Evolutionary conservation across 805 yeast species (phyloP).

Genomic region (Metschnikowia dekortorum): DNA sequence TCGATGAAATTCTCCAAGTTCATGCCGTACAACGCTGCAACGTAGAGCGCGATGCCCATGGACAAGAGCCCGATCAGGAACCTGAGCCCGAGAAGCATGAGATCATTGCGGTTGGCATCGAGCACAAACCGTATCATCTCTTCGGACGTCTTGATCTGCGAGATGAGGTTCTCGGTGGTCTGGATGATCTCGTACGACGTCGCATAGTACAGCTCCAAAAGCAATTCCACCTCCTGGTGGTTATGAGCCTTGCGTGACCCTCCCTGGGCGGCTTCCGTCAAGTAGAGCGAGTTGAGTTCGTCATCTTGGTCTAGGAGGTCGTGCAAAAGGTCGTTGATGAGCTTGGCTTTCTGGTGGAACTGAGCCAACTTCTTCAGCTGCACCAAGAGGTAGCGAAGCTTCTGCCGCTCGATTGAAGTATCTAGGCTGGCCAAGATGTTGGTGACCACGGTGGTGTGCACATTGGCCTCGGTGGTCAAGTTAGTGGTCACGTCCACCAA

Average conservation of each 20-base stretch:
- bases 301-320: conserved; percentile 87
- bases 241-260: conserved; percentile 50
- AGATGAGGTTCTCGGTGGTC: conserved; percentile 67
- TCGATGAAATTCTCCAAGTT: conserved; percentile 90
- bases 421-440: conserved; percentile 77
- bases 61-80: conserved; percentile 82
- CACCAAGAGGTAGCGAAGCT: conserved; percentile 70
- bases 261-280: conserved; percentile 55
- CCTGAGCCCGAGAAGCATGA: conserved; percentile 81
- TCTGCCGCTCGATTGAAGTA: conserved; percentile 72
- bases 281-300: conserved; percentile 72
- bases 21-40: conserved; percentile 94
- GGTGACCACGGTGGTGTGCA: conserved; percentile 69
- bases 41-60: conserved; percentile 71
- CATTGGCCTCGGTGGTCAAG: conserved; percentile 80
- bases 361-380: conserved; percentile 82
- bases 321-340: conserved; percentile 80
- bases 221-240: conserved; percentile 84
- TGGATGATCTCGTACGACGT: conserved; percentile 95
- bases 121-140: conserved; percentile 90
- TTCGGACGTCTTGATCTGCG: conserved; percentile 89
- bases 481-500: conserved; percentile 75
- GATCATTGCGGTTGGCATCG: conserved; percentile 89
- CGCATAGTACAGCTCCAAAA: conserved; percentile 84
- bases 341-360: conserved; percentile 76